Percentiles rank a stretch among this genome's conserved stretches.
Evolutionary conservation across 352 stramenopile species (phyloP).

Genomic region (Plasmopara muralis): DNA sequence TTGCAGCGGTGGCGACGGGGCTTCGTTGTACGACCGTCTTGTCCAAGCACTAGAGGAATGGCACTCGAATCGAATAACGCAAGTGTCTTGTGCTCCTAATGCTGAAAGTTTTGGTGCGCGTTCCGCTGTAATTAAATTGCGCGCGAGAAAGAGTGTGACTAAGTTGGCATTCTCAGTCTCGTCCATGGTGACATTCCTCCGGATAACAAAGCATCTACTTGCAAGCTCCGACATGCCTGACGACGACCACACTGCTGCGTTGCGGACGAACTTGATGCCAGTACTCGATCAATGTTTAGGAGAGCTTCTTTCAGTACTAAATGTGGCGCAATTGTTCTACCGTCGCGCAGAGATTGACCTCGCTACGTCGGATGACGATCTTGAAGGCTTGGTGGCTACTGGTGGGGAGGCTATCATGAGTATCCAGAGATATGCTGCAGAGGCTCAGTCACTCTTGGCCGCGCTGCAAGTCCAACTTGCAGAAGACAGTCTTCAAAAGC

Average conservation of each 20-base stretch:
- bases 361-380: constrained; percentile 53
- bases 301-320: constrained; percentile 39
- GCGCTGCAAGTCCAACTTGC: constrained; percentile 39
- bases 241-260: constrained; percentile 18
- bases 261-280: constrained; percentile 27
- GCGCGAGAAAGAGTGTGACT: constrained; percentile 38
- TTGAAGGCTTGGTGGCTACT: constrained; percentile 53
- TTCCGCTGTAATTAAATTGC: constrained; percentile 61
- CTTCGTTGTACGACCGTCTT: constrained; percentile 52
- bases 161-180: constrained; percentile 51
- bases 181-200: constrained; percentile 46
- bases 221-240: constrained; percentile 24
- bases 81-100: constrained; percentile 13
- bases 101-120: constrained; percentile 50
- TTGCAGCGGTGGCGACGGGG: constrained; percentile 20
- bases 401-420: constrained; percentile 54
- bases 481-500: constrained; percentile 14
- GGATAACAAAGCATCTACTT: constrained; percentile 26
- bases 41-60: constrained; percentile 51
- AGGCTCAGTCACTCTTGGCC: constrained; percentile 37
- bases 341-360: constrained; percentile 66
- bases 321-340: constrained; percentile 52
- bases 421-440: constrained; percentile 43
- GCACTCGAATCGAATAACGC: constrained; percentile 21
- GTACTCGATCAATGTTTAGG: constrained; percentile 39